Conservation (phyloP, 2,329 filamentous ascomycete species). For the Penicillium sp. region DNA sequence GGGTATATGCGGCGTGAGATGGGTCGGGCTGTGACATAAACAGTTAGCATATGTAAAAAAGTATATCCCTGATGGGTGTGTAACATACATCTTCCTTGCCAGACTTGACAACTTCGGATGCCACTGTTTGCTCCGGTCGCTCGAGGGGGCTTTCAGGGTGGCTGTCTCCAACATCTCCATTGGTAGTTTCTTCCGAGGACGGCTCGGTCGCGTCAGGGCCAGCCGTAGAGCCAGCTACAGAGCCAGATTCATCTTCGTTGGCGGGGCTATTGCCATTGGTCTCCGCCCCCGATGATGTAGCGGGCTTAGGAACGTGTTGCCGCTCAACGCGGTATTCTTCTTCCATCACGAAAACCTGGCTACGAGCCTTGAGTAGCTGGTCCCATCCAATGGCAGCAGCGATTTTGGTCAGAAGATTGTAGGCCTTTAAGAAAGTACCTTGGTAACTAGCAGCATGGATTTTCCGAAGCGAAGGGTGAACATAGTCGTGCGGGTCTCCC, state of each 20-base stretch:
- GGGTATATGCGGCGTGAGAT: constrained; percentile 72
- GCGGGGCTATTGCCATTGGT: constrained; percentile 36
- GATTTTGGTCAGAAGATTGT: constrained; percentile 90
- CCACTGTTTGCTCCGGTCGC: constrained; percentile 75
- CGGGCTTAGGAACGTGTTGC: constrained; percentile 64
- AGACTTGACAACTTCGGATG: constrained; percentile 72
- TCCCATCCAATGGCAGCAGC: constrained; percentile 98
- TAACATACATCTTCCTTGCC: constrained; percentile 66
- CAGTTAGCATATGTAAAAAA: constrained; percentile 12
- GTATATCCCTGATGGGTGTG: neutral
- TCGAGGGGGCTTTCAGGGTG: constrained; percentile 56
- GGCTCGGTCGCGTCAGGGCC: constrained; percentile 21
- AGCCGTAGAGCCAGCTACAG: constrained; percentile 26
- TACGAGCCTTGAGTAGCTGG: constrained; percentile 87
- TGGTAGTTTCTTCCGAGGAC: constrained; percentile 27
- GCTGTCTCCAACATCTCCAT: constrained; percentile 30
- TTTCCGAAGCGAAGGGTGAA: constrained; percentile 81
- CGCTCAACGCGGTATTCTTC: constrained; percentile 90
- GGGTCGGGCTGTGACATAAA: constrained; percentile 53
- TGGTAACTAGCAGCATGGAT: constrained; percentile 87
- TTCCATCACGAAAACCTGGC: constrained; percentile 98
- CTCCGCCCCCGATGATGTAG: constrained; percentile 59
- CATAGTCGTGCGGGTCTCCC: constrained; percentile 75
- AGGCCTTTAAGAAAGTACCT: constrained; percentile 93
- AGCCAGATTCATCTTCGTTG: constrained; percentile 27